Evolutionary conservation across 1,284 basidiomycete genomes (phyloP).

Genomic region (Boletus mariae): DNA sequence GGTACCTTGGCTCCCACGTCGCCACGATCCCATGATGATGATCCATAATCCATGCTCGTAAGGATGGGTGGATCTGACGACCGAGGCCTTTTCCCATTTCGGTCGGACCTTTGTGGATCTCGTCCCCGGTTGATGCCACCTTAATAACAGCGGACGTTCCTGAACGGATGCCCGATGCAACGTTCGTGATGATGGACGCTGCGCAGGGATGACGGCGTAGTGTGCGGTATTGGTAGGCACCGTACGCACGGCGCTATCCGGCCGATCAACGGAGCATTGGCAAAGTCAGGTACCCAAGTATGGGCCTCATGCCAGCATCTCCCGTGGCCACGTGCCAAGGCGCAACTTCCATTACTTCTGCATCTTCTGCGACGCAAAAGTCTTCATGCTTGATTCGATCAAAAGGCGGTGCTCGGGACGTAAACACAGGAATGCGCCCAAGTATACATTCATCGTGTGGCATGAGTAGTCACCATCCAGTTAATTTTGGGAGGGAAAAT

Average conservation of each 20-base stretch:
- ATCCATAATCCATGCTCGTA: neutral
- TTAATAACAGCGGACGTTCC: neutral
- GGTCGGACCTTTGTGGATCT: neutral
- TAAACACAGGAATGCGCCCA: neutral
- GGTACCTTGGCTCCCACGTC: neutral
- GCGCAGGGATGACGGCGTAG: neutral
- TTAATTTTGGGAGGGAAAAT: too few relatives aligned
- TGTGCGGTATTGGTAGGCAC: neutral
- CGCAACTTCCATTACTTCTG: neutral
- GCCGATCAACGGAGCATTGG: neutral
- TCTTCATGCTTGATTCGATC: neutral
- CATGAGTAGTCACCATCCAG: neutral
- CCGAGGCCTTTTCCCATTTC: neutral
- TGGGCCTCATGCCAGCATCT: too few relatives aligned
- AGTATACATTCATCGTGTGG: neutral
- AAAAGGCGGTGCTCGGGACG: neutral
- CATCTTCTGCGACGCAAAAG: neutral
- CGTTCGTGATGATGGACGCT: neutral
- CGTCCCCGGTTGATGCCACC: neutral
- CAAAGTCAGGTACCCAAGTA: neutral
- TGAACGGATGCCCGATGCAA: neutral
- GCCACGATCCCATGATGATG: neutral
- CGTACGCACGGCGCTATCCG: neutral
- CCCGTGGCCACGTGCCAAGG: neutral
- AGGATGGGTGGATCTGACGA: neutral